A percentile compares a stretch with the other conserved stretches of the same genome.
Evolutionary conservation across 1,284 basidiomycete genomes (phyloP).

Genomic region (Irpex rosettiformis): DNA sequence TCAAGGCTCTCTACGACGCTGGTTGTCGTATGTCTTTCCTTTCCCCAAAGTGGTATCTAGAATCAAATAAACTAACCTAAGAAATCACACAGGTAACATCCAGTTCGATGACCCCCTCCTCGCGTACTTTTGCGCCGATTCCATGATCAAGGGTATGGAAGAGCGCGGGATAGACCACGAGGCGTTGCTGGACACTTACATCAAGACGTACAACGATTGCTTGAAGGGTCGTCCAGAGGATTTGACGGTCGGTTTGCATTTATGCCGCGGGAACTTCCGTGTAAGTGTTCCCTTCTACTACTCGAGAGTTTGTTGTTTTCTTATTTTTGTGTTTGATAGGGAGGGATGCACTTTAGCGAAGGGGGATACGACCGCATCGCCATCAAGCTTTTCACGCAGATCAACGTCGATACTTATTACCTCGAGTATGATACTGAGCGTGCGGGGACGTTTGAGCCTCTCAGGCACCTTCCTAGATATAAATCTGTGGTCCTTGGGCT

Average conservation of each 20-base stretch:
- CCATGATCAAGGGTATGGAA: constrained; percentile 62
- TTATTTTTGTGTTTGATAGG: constrained; percentile 24
- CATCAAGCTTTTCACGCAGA: constrained; percentile 64
- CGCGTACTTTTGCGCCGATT: constrained; percentile 62
- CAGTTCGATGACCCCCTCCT: constrained; percentile 77
- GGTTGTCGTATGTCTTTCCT: constrained; percentile 56
- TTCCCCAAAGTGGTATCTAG: neutral
- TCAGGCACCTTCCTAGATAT: constrained; percentile 60
- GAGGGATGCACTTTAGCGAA: constrained; percentile 66
- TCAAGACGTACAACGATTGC: constrained; percentile 67
- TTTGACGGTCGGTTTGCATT: constrained; percentile 68
- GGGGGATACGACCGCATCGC: constrained; percentile 77
- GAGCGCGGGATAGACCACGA: constrained; percentile 57
- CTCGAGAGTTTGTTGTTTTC: neutral
- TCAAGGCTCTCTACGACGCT: constrained; percentile 65
- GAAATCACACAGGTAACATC: constrained; percentile 55
- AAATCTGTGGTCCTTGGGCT: constrained; percentile 74
- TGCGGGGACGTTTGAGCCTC: constrained; percentile 67
- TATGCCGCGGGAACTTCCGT: constrained; percentile 80
- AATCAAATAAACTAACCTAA: neutral
- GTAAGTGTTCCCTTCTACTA: constrained; percentile 24
- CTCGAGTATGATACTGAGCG: constrained; percentile 79
- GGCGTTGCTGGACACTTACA: constrained; percentile 65
- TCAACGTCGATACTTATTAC: constrained; percentile 77
- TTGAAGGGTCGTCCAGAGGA: constrained; percentile 57